Base-by-base conservation (phyloP, 139 green algal species). In the Volvox africanus region DNA sequence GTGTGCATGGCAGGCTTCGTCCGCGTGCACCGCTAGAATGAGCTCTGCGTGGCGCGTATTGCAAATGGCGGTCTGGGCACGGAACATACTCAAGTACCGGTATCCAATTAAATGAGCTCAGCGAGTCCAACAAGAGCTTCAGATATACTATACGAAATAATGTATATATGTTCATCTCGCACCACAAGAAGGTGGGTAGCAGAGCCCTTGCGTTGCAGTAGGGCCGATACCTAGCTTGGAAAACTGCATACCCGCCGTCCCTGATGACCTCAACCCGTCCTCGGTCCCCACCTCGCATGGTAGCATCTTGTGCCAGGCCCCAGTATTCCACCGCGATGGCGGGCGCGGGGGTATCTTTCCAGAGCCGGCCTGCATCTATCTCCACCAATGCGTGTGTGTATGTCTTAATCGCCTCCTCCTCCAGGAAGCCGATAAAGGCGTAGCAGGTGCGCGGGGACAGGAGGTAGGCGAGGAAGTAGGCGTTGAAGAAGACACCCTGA, bases 371-470 rank as follows among this genome's bases (percentile, higher is more conserved):
- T 2, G 85, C 82, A 82, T 98, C 96, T 61, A 98, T 96, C 37
- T 97, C 96, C 73, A 91, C 28, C 1, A 98, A 88, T n/a, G 85
- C 65, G 77, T 97, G 95, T 1, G 96, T 99, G 97, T 99, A 99
- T 0, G 98, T 99, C 73, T 83, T 83, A 55, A 99, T 95, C 0
- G 98, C 98, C 93, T 99, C 98, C 93, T 99, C 98, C 93, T 99
- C 97, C 84, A 99, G 92, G 92, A 99, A 99, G 0, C 96, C 97
- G 35, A 99, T 97, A 55, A 99, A 96, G 21, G 94, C 68, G 93
- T 99, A 98, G 92, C 96, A 98, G 80, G 91, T 93, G 30, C 80
- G 76, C 20, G 98, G 98, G 0, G 80, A 94, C 18, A 99, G 18
- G 61, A 98, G 65, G 93, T 99, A 99, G 24, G 91, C 87, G 16